Conservation (phyloP, 345 rosid genomes). For the Acer campestre region DNA sequence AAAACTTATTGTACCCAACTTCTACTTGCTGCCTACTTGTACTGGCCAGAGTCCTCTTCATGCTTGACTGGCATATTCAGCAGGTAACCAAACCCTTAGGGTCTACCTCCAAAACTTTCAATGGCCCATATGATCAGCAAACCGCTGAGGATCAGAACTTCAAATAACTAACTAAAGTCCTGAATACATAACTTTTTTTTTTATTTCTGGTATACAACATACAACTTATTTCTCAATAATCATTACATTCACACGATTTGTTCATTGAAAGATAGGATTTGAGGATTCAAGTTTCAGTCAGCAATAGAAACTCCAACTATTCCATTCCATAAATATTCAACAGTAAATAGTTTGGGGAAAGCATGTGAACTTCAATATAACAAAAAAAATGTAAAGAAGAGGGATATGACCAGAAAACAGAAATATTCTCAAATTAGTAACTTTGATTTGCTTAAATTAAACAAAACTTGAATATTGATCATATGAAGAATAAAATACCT, state of each 20-base stretch:
- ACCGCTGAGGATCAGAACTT: neutral
- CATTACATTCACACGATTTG: neutral
- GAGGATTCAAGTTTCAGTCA: neutral
- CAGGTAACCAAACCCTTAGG: neutral
- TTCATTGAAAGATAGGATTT: neutral
- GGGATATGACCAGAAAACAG: slow-evolving; percentile 2
- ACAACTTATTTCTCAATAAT: neutral
- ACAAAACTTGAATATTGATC: neutral
- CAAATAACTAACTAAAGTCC: slow-evolving; percentile 1
- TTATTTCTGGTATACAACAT: neutral
- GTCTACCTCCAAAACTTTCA: neutral
- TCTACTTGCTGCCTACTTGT: neutral
- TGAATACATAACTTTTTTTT: neutral
- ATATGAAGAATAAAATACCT: slow-evolving; percentile 49
- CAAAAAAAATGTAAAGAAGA: neutral
- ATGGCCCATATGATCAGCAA: neutral
- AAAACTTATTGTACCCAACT: neutral
- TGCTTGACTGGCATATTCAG: neutral
- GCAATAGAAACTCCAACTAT: neutral
- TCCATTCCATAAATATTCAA: neutral
- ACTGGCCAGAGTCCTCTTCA: neutral
- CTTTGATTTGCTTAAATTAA: neutral
- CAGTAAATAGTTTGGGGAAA: neutral
- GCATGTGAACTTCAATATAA: neutral
- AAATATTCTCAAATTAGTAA: neutral